These are phyloP conservation scores for Dryas alaskensis DNA, from an alignment of 306 rosid genomes.

Conservation along the genomic window DNA sequence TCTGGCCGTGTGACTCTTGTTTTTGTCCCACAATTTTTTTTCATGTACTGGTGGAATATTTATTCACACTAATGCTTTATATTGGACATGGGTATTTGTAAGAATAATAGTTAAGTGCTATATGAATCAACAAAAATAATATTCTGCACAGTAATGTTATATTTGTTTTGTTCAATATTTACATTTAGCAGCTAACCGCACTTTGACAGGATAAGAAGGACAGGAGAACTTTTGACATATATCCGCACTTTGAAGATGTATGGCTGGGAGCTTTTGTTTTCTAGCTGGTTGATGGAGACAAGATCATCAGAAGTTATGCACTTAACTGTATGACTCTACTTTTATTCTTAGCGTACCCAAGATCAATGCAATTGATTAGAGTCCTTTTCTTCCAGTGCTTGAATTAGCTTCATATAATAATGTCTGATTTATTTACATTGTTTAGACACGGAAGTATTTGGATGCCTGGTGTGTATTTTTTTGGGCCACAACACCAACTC, in stretches of 20 bases:
- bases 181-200: not conserved
- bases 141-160: not conserved
- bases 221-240: constrained; percentile 77
- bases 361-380: constrained; percentile 20
- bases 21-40: not conserved
- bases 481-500: constrained; percentile 97
- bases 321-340: constrained; percentile 60
- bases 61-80: not conserved
- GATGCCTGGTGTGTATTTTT: constrained; percentile 99
- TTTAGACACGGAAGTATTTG: constrained; percentile 86
- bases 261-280: constrained; percentile 90
- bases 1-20: not conserved
- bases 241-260: constrained; percentile 93
- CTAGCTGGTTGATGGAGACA: constrained; percentile 91
- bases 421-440: constrained; percentile 27
- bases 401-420: constrained; percentile 14
- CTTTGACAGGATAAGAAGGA: constrained; percentile 69
- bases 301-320: constrained; percentile 81
- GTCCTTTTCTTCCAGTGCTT: constrained; percentile 18
- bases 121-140: not conserved
- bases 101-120: not conserved
- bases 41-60: not conserved
- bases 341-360: constrained; percentile 11
- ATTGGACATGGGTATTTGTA: not conserved
- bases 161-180: not conserved